Evolutionary conservation across 1,284 basidiomycete genomes (phyloP).

Genomic region (Sporisorium sorghi): DNA sequence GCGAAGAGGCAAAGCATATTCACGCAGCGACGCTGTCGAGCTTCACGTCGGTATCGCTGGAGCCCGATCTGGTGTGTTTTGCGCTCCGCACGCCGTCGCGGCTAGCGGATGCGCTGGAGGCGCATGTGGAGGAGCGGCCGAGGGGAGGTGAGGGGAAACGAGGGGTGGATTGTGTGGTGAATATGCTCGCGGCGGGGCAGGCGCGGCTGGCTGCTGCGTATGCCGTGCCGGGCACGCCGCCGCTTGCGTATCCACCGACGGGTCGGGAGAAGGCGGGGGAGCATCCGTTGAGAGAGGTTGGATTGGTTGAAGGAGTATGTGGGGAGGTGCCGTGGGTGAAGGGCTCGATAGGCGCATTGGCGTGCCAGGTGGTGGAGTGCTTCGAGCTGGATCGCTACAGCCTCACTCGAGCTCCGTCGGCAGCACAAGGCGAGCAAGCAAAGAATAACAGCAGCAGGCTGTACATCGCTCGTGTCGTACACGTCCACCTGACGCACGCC

Average conservation of each 20-base stretch:
- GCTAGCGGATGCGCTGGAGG: conserved; percentile 25
- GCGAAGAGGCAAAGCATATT: not conserved
- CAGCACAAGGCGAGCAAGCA: no score
- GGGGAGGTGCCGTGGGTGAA: conserved; percentile 12
- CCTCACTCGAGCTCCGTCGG: not conserved
- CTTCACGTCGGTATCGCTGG: conserved; percentile 36
- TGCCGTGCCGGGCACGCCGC: conserved; percentile 28
- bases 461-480: conserved; percentile 35
- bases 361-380: conserved; percentile 29
- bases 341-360: conserved; percentile 17
- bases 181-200: conserved; percentile 10
- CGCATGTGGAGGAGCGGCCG: not conserved
- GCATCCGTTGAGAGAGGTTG: conserved; percentile 29
- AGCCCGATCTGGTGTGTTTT: conserved; percentile 40
- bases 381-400: conserved; percentile 18
- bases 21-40: conserved; percentile 48
- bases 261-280: not conserved
- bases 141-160: not conserved
- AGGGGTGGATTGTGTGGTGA: conserved; percentile 27
- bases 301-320: conserved; percentile 1
- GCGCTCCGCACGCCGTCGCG: conserved; percentile 35
- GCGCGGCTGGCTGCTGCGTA: conserved; percentile 25
- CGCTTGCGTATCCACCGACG: not conserved
- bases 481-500: conserved; percentile 7
- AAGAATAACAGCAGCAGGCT: conserved; percentile 23